Percentiles rank a stretch among this genome's conserved stretches.
These are phyloP conservation scores for Chaetomiaceae sp. DNA, from an alignment of 2,329 filamentous ascomycete species.

Conservation along the genomic window DNA sequence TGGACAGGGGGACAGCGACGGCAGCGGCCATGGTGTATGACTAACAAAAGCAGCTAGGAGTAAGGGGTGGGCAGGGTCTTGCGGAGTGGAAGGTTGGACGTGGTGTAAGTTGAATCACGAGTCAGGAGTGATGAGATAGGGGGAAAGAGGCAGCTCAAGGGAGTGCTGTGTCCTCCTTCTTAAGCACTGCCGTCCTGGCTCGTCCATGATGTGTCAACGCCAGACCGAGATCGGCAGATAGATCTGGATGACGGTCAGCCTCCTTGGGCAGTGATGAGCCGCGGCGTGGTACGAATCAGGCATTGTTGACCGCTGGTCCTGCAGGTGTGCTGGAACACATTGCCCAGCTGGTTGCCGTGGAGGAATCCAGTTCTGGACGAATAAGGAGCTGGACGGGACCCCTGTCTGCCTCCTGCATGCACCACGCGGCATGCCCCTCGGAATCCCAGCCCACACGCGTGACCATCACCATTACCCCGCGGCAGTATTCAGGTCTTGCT, in stretches of 20 bases:
- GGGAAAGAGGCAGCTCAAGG: neutral
- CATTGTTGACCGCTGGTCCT: slow-evolving; percentile 21
- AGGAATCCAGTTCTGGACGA: neutral
- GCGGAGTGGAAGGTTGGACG: neutral
- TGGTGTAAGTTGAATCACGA: no score
- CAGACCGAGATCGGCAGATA: neutral
- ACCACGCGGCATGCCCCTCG: slow-evolving; percentile 5
- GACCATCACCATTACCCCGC: slow-evolving; percentile 8
- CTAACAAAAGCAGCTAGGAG: neutral
- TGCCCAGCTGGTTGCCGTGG: neutral
- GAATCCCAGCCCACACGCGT: neutral
- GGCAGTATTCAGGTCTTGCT: no score
- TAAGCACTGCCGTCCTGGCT: neutral
- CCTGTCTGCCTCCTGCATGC: no score
- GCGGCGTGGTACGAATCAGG: slow-evolving; percentile 2
- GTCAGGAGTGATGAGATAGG: neutral
- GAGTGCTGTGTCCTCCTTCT: neutral
- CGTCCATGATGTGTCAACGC: neutral
- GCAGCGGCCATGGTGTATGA: slow-evolving; percentile 31
- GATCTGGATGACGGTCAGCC: neutral
- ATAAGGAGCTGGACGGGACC: neutral
- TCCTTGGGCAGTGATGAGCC: slow-evolving; percentile 7
- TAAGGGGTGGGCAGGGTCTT: neutral
- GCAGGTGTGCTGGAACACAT: slow-evolving; percentile 7
- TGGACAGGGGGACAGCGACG: slow-evolving; percentile 33